phyloP scores from a whole-genome alignment of 352 stramenopile genomes.

The Plasmopara muralis region DNA sequence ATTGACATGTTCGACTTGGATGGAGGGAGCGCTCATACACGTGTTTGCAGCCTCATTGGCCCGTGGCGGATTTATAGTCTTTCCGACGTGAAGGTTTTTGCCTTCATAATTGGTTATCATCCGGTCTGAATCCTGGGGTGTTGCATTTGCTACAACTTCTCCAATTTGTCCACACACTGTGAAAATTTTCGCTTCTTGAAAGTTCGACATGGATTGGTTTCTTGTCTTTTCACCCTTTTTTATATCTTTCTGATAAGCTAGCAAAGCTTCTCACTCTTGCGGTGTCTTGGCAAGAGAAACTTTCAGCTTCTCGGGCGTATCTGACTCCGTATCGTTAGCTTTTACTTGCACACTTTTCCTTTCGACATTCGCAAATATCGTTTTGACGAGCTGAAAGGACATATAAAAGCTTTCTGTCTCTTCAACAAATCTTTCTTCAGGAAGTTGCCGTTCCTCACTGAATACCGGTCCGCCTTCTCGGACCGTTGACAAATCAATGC shows the following conservation, averaged over 20 bases:
- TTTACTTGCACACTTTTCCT: conserved; percentile 7
- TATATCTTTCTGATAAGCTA: conserved; percentile 1
- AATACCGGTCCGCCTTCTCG: conserved; percentile 16
- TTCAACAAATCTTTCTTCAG: conserved; percentile 1
- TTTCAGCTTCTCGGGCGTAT: too few relatives aligned
- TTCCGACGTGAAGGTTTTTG: conserved; percentile 41
- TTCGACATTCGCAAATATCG: conserved; percentile 22
- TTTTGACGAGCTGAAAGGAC: conserved; percentile 17
- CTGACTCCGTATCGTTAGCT: conserved; percentile 2
- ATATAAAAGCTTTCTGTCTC: conserved; percentile 14
- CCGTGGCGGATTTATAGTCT: conserved; percentile 1
- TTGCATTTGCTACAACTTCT: conserved; percentile 24
- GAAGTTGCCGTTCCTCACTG: conserved; percentile 1
- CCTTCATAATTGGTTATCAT: conserved; percentile 33
- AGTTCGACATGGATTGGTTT: background rate
- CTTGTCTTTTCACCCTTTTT: background rate
- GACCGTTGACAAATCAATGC: conserved; percentile 9
- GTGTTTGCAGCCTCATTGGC: background rate
- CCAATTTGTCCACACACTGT: conserved; percentile 1
- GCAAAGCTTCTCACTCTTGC: background rate
- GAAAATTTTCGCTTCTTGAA: background rate
- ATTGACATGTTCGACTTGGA: background rate
- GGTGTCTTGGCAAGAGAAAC: background rate
- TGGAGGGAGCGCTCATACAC: background rate
- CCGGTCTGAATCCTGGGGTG: conserved; percentile 20